These are phyloP conservation scores for Platanthera zijinensis DNA, from an alignment of 106 monocot species.

Conservation along the genomic window DNA sequence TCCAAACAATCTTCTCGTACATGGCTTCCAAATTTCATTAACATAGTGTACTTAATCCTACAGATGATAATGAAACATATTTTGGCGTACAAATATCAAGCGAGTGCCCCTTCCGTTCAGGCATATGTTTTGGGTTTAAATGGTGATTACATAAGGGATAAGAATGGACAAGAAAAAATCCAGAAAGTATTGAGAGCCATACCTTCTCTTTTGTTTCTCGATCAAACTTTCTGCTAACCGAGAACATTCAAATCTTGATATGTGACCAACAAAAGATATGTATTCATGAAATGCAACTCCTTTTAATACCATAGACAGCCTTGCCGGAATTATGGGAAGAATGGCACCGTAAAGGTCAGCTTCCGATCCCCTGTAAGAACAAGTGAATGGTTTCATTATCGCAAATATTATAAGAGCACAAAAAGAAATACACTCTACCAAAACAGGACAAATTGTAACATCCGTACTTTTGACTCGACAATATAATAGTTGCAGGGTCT, in stretches of 20 bases:
- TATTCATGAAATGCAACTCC: conserved; percentile 81
- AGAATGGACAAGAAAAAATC: background rate
- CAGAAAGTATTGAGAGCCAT: background rate
- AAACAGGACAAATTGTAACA: too few species aligned
- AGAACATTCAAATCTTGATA: conserved; percentile 50
- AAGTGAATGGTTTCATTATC: background rate
- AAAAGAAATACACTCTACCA: background rate
- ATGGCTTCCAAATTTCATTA: too few species aligned
- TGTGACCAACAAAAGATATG: conserved; percentile 55
- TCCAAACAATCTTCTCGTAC: too few species aligned
- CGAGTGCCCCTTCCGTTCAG: too few species aligned
- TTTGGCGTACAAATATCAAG: too few species aligned
- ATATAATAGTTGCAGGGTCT: too few species aligned
- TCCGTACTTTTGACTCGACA: too few species aligned
- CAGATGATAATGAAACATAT: too few species aligned
- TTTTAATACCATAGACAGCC: conserved; percentile 41
- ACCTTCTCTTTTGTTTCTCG: conserved; percentile 2
- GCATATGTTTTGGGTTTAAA: too few species aligned
- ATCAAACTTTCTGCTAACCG: conserved; percentile 34
- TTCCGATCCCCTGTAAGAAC: conserved; percentile 37
- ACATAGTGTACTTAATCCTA: too few species aligned
- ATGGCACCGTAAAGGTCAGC: conserved; percentile 31
- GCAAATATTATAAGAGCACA: background rate
- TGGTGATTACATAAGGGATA: too few species aligned
- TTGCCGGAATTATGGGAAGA: conserved; percentile 51